Evolutionary conservation across 129 eudicot genomes (phyloP).

Genomic region (Escallonia herrerae): DNA sequence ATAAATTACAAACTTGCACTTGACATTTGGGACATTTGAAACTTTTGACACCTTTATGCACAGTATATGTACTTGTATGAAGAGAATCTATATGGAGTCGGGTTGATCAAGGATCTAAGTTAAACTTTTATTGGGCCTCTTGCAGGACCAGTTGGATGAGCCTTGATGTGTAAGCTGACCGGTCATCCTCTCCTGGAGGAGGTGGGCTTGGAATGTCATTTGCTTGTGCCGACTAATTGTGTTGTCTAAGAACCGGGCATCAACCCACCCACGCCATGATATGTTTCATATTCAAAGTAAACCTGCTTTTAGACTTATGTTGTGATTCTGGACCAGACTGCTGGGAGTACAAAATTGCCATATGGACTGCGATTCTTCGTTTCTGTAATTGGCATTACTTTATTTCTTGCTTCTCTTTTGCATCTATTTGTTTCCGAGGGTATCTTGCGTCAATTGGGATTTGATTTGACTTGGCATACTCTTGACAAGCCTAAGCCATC

Average conservation of each 20-base stretch:
- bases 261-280: constrained; percentile 4
- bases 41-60: background rate
- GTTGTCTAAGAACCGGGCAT: constrained; percentile 4
- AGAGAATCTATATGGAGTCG: background rate
- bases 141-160: constrained; percentile 75
- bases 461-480: too few relatives aligned
- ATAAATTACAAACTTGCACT: constrained; percentile 1
- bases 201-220: constrained; percentile 57
- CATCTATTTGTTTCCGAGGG: too few relatives aligned
- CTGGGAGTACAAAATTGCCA: constrained; percentile 7
- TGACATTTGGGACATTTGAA: background rate
- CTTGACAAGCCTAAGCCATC: too few relatives aligned
- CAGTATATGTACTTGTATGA: background rate
- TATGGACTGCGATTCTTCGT: background rate
- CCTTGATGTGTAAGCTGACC: constrained; percentile 21
- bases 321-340: constrained; percentile 8
- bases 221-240: constrained; percentile 23
- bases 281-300: constrained; percentile 10
- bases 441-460: too few relatives aligned
- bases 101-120: background rate
- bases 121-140: background rate
- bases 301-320: background rate
- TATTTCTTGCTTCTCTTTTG: background rate
- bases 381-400: background rate
- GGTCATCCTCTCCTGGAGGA: constrained; percentile 17